phyloP scores from a whole-genome alignment of 2,329 filamentous ascomycete genomes.

The Elsinoe perseae region DNA sequence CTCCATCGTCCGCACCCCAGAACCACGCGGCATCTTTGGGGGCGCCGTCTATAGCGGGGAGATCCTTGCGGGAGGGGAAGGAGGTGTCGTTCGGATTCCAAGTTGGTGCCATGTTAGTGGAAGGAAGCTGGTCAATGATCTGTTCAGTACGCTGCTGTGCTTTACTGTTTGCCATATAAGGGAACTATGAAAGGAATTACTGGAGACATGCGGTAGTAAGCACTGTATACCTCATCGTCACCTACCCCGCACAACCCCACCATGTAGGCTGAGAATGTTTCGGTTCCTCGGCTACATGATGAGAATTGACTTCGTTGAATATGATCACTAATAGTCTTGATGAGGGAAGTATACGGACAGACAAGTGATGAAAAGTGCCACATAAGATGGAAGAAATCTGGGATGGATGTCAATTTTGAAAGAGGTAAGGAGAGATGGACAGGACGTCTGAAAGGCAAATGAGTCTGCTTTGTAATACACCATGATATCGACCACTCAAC shows the following conservation, averaged over 20 bases:
- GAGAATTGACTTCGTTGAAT: not conserved
- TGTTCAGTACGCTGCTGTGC: slow-evolving; percentile 4
- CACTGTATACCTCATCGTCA: not conserved
- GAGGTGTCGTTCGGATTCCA: slow-evolving; percentile 47
- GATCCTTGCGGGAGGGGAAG: slow-evolving; percentile 47
- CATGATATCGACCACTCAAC: too few relatives aligned
- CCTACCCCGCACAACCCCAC: slow-evolving; percentile 9
- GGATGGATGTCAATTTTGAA: too few relatives aligned
- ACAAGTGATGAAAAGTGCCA: too few relatives aligned
- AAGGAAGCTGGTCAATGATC: not conserved
- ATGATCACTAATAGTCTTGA: too few relatives aligned
- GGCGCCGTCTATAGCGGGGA: slow-evolving; percentile 45
- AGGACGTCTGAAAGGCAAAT: too few relatives aligned
- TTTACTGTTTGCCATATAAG: slow-evolving; percentile 1
- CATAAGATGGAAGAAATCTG: too few relatives aligned
- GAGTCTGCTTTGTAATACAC: not conserved
- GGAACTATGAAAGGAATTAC: not conserved
- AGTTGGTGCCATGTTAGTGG: slow-evolving; percentile 39
- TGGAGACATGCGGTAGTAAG: not conserved
- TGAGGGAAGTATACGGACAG: too few relatives aligned
- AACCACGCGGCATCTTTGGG: slow-evolving; percentile 53
- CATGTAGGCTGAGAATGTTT: not conserved
- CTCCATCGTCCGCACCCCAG: slow-evolving; percentile 50
- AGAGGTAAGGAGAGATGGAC: too few relatives aligned
- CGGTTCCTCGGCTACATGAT: not conserved